Base-by-base conservation (phyloP, 129 eudicot species). In the Flaveria linearis region DNA sequence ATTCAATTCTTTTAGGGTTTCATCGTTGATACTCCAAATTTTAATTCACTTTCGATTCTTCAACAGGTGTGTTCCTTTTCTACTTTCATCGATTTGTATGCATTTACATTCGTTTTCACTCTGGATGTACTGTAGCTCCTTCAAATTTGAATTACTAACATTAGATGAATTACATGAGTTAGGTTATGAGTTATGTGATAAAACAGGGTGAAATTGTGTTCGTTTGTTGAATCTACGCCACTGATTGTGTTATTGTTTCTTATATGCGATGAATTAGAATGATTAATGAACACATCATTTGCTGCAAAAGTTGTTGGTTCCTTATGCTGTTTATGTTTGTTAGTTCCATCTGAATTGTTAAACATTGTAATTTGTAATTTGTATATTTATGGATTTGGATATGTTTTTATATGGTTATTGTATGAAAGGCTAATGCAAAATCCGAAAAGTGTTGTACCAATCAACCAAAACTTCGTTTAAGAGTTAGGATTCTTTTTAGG, bases 21-120 rank as follows among this genome's bases (percentile, higher is more conserved):
- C 76, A 52, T 22, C 61, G 17, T 60, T 30, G 18, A 69, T 57
- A 25, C 69, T 17, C 58, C 58, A 46, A 61, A 46, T 28, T 30
- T 46, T 47, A 17, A 78, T 25, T 70, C 64, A 11, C 17, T 47
- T 76, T 49, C 72, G 13, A n/a, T 33, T 26, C n/a, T 28, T 63
- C 43, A 17, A 69, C 82, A 78, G 82, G 82, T 78, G 33, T 71
- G 76, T 57, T 58, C 71, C 52, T 78, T 70, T 77, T 53, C 68
- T 25, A 41, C 12, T 53, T 68, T 17, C 69, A 4, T 17, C 22
- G 9, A 58, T 70, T 69, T 69, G 53, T 45, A 49, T 14, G n/a
- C 82, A 4, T 78, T 20, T 52, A 25, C 43, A 25, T 76, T 41
- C 47, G 50, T 10, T 67, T 68, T 9, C 56, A 39, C 42, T 22